Evolutionary conservation across 1,139 yeast species (phyloP), one percentile per base, ranked within the genome.

Genomic region (Suzukiozyma palmioleophila): DNA sequence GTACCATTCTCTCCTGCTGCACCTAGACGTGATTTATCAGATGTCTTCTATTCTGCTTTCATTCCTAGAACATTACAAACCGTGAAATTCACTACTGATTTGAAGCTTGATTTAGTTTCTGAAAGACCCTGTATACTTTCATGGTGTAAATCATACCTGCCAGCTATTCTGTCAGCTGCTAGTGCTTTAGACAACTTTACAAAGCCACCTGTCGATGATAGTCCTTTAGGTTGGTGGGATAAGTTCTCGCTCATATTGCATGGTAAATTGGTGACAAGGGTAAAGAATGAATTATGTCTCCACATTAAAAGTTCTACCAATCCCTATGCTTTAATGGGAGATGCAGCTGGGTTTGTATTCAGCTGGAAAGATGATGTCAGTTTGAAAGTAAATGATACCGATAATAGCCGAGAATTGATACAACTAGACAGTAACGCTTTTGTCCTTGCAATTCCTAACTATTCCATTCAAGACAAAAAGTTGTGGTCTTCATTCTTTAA

Each of bases 191-290:
- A 52, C 57, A 85, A 65, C 60, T 79, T 64, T 74, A 81, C 73
- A 37, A 84, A 81, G 48, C 87, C 89, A 0, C 82, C 80, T 10
- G 68, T 85, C 12, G 97, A 92, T 57, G 90, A 89, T 16, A 85
- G 96, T 43, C 86, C 87, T 34, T 64, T 89, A 22, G 97, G 97
- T 0, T 84, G 69, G 67, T 84, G 76, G 84, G 85, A 72, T 46
- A 72, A 72, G 39, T 41, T 68, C 18, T 60, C 74, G 0, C 52
- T 72, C 28, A 51, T 60, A 35, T 49, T 60, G 35, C 77, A 69
- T 42, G 77, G 75, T 8, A 79, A 77, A 51, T 63, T 79, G 24
- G 61, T 69, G 8, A 78, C 83, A 69, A 75, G 79, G 45, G 61
- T 85, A 27, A 59, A 54, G 28, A 66, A 55, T 65, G 81, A 78